Conservation (phyloP, 148 eudicot species). For the Arctostaphylos glauca region DNA sequence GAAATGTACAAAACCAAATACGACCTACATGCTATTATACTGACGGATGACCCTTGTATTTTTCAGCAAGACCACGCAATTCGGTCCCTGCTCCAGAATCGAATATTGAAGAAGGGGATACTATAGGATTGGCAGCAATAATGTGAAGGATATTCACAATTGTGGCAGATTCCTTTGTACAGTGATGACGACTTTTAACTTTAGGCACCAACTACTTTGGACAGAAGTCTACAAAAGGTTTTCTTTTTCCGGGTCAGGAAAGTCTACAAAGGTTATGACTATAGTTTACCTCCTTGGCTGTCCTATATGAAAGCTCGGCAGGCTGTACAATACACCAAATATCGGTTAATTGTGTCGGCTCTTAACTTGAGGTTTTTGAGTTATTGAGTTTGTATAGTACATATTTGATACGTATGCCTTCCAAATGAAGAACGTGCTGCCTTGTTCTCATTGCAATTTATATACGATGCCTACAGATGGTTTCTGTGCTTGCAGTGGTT, state of each 20-base stretch:
- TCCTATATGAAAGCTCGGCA: too few species aligned
- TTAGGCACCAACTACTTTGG: background rate
- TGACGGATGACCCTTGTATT: background rate
- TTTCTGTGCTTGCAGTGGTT: too few species aligned
- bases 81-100: slow-evolving; percentile 41
- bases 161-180: slow-evolving; percentile 15
- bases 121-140: slow-evolving; percentile 80
- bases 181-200: slow-evolving; percentile 10
- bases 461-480: too few species aligned
- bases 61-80: slow-evolving; percentile 73
- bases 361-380: too few species aligned
- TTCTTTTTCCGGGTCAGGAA: background rate
- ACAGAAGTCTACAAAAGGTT: background rate
- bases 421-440: too few species aligned
- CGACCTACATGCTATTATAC: background rate
- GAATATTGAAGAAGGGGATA: slow-evolving; percentile 49
- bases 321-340: too few species aligned
- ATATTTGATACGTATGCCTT: too few species aligned
- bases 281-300: background rate
- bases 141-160: slow-evolving; percentile 31
- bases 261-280: slow-evolving; percentile 4
- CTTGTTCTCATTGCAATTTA: too few species aligned
- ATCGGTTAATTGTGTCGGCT: too few species aligned
- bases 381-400: too few species aligned
- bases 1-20: background rate